Conservation (phyloP, 495 filamentous ascomycete genomes). For the Penicillium canariense region DNA sequence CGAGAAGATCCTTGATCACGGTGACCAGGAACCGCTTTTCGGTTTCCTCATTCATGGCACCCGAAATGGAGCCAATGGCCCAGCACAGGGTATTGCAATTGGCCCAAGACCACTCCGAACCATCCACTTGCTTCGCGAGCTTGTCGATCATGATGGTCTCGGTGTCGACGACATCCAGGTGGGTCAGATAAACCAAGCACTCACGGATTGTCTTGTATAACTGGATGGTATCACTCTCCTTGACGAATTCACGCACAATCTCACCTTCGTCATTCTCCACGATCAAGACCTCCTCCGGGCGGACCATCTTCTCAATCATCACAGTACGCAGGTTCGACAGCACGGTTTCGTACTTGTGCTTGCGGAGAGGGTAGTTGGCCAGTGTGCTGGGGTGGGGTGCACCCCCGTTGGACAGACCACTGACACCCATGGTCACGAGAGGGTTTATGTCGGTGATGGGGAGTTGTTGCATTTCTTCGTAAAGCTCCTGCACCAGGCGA, state of each 20-base stretch:
- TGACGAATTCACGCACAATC: slow-evolving; percentile 98
- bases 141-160: slow-evolving; percentile 99
- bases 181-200: slow-evolving; percentile 95
- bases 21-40: slow-evolving; percentile 98
- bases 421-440: slow-evolving; percentile 72
- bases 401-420: slow-evolving; percentile 69
- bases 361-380: slow-evolving; percentile 84
- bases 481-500: slow-evolving; percentile 95
- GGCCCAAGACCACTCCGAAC: slow-evolving; percentile 95
- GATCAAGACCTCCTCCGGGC: slow-evolving; percentile 96
- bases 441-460: slow-evolving; percentile 91
- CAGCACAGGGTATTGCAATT: slow-evolving; percentile 99
- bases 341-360: slow-evolving; percentile 95
- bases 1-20: slow-evolving; percentile 98
- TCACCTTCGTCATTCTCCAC: slow-evolving; percentile 99
- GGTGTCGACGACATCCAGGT: slow-evolving; percentile 95
- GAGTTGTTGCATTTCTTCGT: slow-evolving; percentile 96
- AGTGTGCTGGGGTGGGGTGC: slow-evolving; percentile 81
- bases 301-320: slow-evolving; percentile 99
- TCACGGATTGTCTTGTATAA: slow-evolving; percentile 98
- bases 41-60: slow-evolving; percentile 99
- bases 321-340: slow-evolving; percentile 90
- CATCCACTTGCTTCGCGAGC: slow-evolving; percentile 88
- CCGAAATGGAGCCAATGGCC: slow-evolving; percentile 97
- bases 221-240: slow-evolving; percentile 98